phyloP scores from a whole-genome alignment of 352 stramenopile species.

The Pythium monospermum region DNA sequence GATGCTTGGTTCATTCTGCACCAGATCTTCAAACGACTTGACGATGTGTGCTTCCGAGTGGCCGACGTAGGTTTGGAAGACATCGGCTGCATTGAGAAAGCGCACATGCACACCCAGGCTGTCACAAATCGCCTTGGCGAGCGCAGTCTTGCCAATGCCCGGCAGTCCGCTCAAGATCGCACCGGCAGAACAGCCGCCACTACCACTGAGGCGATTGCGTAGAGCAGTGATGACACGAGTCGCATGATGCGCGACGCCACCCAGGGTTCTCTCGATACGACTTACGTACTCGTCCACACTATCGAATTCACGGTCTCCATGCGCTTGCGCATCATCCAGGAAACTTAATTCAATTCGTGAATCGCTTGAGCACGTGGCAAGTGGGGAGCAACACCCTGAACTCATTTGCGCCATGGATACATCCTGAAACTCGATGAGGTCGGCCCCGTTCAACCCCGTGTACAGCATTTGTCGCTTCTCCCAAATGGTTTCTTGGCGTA shows the following conservation, averaged over 20 bases:
- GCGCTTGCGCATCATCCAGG: conserved; percentile 1
- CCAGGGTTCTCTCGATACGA: conserved; percentile 31
- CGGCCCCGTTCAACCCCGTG: conserved; percentile 41
- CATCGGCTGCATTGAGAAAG: conserved; percentile 84
- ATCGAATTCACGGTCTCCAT: no score
- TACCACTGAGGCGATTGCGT: conserved; percentile 23
- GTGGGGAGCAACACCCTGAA: conserved; percentile 30
- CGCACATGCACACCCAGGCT: conserved; percentile 28
- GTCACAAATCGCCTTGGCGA: conserved; percentile 43
- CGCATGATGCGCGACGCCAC: conserved; percentile 35
- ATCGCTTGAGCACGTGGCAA: conserved; percentile 22
- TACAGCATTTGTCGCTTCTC: conserved; percentile 23
- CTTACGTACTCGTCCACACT: conserved; percentile 23
- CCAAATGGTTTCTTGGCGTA: conserved; percentile 46
- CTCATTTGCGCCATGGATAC: conserved; percentile 22
- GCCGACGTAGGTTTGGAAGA: conserved; percentile 93
- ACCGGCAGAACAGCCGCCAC: conserved; percentile 24
- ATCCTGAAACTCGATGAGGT: conserved; percentile 28
- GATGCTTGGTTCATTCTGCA: conserved; percentile 47
- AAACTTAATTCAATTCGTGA: conserved; percentile 34
- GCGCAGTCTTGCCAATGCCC: conserved; percentile 64
- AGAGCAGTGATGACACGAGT: conserved; percentile 35
- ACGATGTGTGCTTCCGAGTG: conserved; percentile 81
- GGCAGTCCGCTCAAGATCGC: conserved; percentile 64
- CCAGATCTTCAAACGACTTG: conserved; percentile 47